These are phyloP conservation scores for Boletus insuetus DNA, from an alignment of 768 basidiomycete genomes.

Conservation along the genomic window DNA sequence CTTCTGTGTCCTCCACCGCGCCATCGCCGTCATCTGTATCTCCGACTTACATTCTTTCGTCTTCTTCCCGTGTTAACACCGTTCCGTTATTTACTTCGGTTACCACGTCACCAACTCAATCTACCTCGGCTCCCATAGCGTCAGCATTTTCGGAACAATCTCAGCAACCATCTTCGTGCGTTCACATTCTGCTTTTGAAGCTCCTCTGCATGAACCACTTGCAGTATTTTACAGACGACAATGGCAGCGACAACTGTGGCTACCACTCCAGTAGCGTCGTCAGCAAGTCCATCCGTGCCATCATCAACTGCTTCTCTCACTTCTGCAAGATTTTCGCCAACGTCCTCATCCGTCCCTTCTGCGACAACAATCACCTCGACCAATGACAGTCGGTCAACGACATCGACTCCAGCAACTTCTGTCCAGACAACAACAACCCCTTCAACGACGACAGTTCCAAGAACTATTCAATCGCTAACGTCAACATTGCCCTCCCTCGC, in stretches of 20 bases:
- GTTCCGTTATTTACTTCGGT: constrained; percentile 26
- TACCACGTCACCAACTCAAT: constrained; percentile 13
- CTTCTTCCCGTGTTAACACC: constrained; percentile 9
- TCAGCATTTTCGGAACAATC: constrained; percentile 12
- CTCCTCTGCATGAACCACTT: constrained; percentile 15
- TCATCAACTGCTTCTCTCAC: constrained; percentile 5
- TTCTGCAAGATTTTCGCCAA: constrained; percentile 5
- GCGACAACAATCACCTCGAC: constrained; percentile 17
- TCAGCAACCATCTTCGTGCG: constrained; percentile 23
- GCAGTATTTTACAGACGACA: constrained; percentile 10
- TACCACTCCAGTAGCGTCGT: constrained; percentile 7
- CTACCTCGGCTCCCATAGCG: constrained; percentile 10
- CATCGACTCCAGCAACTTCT: constrained; percentile 19
- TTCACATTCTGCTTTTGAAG: constrained; percentile 5
- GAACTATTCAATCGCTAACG: constrained; percentile 10
- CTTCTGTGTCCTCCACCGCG: constrained; percentile 9
- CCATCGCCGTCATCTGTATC: constrained; percentile 6
- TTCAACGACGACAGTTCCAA: constrained; percentile 13
- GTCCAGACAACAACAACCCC: constrained; percentile 19
- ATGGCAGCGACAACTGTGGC: constrained; percentile 12
- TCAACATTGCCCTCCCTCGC: constrained; percentile 2
- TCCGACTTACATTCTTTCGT: constrained; percentile 3
- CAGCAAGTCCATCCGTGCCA: constrained; percentile 13
- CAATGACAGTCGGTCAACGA: constrained; percentile 15
- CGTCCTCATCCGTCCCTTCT: constrained; percentile 15